Conservation (phyloP, 345 rosid species). For the Trapa incisa region DNA sequence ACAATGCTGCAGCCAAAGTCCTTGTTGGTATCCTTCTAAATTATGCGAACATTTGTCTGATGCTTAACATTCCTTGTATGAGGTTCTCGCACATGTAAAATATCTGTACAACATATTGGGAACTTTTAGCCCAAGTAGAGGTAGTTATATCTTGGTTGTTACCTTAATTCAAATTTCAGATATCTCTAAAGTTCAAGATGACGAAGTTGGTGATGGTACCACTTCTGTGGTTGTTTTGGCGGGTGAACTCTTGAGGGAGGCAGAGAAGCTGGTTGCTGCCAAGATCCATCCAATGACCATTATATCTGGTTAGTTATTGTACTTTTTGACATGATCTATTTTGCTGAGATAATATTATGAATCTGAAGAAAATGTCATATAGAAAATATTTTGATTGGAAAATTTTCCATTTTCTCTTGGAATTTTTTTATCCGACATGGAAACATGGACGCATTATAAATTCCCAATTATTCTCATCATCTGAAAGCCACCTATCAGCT, state of each 20-base stretch:
- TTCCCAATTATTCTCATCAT: not conserved
- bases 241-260: constrained; percentile 89
- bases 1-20: constrained; percentile 95
- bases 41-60: not conserved
- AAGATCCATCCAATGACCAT: constrained; percentile 99
- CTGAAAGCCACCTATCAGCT: not conserved
- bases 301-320: constrained; percentile 47
- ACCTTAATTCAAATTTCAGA: constrained; percentile 29
- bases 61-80: not conserved
- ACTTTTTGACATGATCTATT: not conserved
- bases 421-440: not conserved
- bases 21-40: constrained; percentile 67
- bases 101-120: not conserved
- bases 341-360: not conserved
- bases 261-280: constrained; percentile 78
- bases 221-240: constrained; percentile 99
- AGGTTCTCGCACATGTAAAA: not conserved
- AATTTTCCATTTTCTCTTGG: too few species aligned
- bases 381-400: too few species aligned
- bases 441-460: not conserved
- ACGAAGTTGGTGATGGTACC: constrained; percentile 99
- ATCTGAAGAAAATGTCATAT: too few species aligned
- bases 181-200: constrained; percentile 98
- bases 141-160: not conserved
- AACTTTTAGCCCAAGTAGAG: not conserved